Evolutionary conservation across 495 filamentous ascomycete species (phyloP).

Genomic region (Annulohypoxylon stygium): DNA sequence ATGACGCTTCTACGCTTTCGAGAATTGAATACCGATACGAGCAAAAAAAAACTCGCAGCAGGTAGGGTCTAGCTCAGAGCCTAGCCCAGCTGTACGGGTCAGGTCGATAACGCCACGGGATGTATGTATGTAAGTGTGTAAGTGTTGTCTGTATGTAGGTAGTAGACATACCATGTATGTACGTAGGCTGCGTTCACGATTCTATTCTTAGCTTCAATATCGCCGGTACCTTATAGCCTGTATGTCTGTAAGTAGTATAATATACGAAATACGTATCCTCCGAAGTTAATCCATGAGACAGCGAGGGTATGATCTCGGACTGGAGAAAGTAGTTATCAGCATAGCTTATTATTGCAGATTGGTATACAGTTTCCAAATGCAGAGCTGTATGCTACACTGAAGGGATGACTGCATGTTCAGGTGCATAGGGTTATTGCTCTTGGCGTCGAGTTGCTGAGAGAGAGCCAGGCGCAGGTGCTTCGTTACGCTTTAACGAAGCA

Average conservation of each 20-base stretch:
- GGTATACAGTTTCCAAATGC: slow-evolving; percentile 34
- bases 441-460: slow-evolving; percentile 15
- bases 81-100: slow-evolving; percentile 38
- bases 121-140: background rate
- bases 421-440: slow-evolving; percentile 27
- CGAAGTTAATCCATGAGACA: slow-evolving; percentile 21
- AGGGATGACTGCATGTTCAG: slow-evolving; percentile 45
- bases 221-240: slow-evolving; percentile 19
- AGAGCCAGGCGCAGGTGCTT: slow-evolving; percentile 31
- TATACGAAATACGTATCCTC: slow-evolving; percentile 25
- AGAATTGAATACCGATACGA: slow-evolving; percentile 38
- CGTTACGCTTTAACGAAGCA: slow-evolving; percentile 14
- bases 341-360: slow-evolving; percentile 11
- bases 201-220: slow-evolving; percentile 35
- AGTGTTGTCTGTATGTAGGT: too few relatives aligned
- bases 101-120: slow-evolving; percentile 24
- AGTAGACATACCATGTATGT: background rate
- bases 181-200: slow-evolving; percentile 9
- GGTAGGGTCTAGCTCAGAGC: slow-evolving; percentile 32
- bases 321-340: slow-evolving; percentile 25
- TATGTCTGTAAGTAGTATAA: slow-evolving; percentile 6
- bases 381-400: slow-evolving; percentile 40
- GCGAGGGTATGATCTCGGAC: slow-evolving; percentile 32
- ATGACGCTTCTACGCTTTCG: slow-evolving; percentile 35
- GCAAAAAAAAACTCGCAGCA: slow-evolving; percentile 28